phyloP scores from a whole-genome alignment of 129 eudicot genomes.

The Tanacetum coccineum region DNA sequence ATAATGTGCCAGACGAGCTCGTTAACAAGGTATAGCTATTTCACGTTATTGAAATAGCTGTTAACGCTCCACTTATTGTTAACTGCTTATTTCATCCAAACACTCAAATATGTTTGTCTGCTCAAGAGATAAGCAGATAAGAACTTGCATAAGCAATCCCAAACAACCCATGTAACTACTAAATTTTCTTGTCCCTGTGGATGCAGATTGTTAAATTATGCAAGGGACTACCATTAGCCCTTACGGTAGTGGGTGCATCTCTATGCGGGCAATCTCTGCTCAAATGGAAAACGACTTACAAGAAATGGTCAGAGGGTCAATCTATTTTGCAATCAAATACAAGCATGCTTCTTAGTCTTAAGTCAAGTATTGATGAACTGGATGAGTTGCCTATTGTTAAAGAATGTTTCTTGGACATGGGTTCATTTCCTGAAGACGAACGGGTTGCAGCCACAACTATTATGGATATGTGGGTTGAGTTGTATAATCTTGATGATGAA shows the following conservation, averaged over 20 bases:
- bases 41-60: no score
- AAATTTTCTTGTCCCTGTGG: background rate
- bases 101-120: no score
- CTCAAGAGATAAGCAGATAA: no score
- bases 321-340: constrained; percentile 19
- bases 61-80: no score
- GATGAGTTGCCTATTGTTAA: constrained; percentile 27
- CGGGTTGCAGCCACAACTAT: constrained; percentile 29
- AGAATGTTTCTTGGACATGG: constrained; percentile 39
- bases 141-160: no score
- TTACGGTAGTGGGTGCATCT: constrained; percentile 33
- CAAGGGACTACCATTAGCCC: constrained; percentile 35
- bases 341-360: constrained; percentile 14
- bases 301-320: constrained; percentile 21
- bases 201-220: constrained; percentile 32
- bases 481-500: constrained; percentile 30
- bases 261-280: constrained; percentile 15
- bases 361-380: constrained; percentile 31
- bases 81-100: background rate
- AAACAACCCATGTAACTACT: background rate
- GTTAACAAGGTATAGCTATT: constrained; percentile 26
- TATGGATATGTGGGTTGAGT: constrained; percentile 42
- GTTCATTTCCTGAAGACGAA: constrained; percentile 40
- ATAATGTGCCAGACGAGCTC: constrained; percentile 19
- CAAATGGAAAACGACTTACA: constrained; percentile 19